These are phyloP conservation scores for Pinguiococcus pyrenoidosus DNA, from an alignment of 108 stramenopile genomes.

Conservation along the genomic window DNA sequence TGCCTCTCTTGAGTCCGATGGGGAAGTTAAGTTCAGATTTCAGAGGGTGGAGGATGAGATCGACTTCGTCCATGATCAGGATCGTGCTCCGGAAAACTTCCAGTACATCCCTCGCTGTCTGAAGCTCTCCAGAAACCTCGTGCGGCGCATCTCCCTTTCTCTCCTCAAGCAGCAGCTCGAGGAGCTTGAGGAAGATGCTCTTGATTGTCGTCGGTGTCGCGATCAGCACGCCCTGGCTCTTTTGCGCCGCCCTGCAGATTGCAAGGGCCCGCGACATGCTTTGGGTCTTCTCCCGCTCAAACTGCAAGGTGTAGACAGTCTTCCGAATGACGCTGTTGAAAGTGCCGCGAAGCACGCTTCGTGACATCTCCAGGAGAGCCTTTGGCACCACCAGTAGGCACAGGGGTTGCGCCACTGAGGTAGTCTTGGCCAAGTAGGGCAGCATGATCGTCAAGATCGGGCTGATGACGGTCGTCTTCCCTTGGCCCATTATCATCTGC, in stretches of 20 bases:
- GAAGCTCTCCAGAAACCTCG: conserved; percentile 3
- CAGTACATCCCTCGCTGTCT: conserved; percentile 1
- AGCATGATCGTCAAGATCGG: conserved; percentile 20
- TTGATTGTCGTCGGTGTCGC: conserved; percentile 21
- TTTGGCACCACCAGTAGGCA: conserved; percentile 35
- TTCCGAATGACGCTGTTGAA: conserved; percentile 6
- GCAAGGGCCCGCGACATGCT: no score
- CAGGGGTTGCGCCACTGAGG: conserved; percentile 88
- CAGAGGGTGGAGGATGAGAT: conserved; percentile 27
- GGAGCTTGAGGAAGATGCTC: conserved; percentile 12
- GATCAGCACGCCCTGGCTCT: conserved; percentile 10
- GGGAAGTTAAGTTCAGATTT: conserved; percentile 33
- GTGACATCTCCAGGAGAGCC: conserved; percentile 17
- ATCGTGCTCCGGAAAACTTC: conserved; percentile 6
- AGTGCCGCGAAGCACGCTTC: conserved; percentile 2
- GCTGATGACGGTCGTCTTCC: conserved; percentile 25
- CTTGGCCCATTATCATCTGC: conserved; percentile 32
- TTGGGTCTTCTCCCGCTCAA: conserved; percentile 9
- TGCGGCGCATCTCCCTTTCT: conserved; percentile 16
- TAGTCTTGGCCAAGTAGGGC: no score
- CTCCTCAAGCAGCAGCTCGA: conserved; percentile 41
- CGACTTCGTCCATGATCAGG: conserved; percentile 31
- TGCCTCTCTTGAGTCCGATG: conserved; percentile 11
- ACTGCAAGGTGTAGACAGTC: conserved; percentile 13
- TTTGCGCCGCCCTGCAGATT: no score